Base-by-base conservation (phyloP, 1,284 basidiomycete genomes). In the Stereum hirsutum region DNA sequence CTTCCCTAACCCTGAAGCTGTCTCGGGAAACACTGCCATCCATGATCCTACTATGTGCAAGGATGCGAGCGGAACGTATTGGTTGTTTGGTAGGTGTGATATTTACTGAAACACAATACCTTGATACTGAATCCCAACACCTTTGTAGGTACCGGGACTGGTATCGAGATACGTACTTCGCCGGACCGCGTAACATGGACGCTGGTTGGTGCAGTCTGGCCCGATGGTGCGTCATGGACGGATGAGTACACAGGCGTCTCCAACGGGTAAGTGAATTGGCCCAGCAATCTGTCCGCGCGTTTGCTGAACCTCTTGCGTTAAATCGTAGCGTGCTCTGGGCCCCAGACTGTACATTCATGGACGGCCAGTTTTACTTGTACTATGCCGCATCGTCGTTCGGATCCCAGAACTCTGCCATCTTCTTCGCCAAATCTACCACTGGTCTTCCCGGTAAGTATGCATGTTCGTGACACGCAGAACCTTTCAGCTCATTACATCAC, bases 91-190 rank as follows among this genome's bases (percentile, higher is more conserved):
- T 72, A 46, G 49, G 67, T 48, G 11, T 10, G 14, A 11, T 34
- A 12, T 36, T 2, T 23, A 10, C n/a, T 15, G 11, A 20, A n/a
- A 26, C 30, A n/a, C 26, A 24, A 20, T 8, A 7, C 12, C n/a
- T 8, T 12, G 8, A 26, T 24, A 24, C n/a, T 38, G 6, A 45
- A 3, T 2, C 39, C 39, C 8, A 20, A 20, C 8, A 32, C n/a
- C 6, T 50, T 31, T 25, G 30, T 41, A 70, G 70, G 70, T 0
- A 73, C 70, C 23, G 72, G 64, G 8, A 53, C 57, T 38, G 74
- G 74, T 6, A 64, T 77, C 26, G 63, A 70, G 39, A 76, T 78
- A 46, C 62, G 66, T 21, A 75, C 74, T 1, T 75, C 72, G 0
- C 64, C 65, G 6, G 74, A 77, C 52, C 59, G 72, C 19, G 71